These are phyloP conservation scores for Puya raimondii DNA, from an alignment of 176 grass and related monocot species.

Conservation along the genomic window DNA sequence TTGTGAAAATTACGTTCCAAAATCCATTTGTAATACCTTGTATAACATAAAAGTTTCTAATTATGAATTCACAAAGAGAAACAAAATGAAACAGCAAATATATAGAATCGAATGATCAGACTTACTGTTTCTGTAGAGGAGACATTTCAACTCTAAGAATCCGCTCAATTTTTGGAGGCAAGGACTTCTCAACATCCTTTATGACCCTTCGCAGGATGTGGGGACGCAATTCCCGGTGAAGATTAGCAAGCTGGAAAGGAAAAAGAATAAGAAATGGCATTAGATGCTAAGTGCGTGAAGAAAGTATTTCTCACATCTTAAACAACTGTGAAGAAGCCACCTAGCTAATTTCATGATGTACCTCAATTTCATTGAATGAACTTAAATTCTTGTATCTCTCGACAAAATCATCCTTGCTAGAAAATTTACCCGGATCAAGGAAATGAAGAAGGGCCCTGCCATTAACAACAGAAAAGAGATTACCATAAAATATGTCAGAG, in stretches of 20 bases:
- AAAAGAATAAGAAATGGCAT: conserved; percentile 19
- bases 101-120: conserved; percentile 3
- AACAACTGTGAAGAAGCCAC: neutral
- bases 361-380: conserved; percentile 92
- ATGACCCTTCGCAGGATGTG: conserved; percentile 94
- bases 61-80: conserved; percentile 7
- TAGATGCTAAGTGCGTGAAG: neutral
- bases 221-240: conserved; percentile 94
- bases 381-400: conserved; percentile 97
- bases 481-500: neutral
- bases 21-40: conserved; percentile 99
- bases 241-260: conserved; percentile 69
- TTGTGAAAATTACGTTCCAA: conserved; percentile 99
- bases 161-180: conserved; percentile 98
- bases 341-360: conserved; percentile 17
- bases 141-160: conserved; percentile 96
- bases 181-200: conserved; percentile 98
- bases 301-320: neutral
- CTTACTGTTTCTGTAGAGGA: conserved; percentile 96
- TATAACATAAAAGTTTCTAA: conserved; percentile 15
- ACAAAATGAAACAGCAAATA: neutral
- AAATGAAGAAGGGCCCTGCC: conserved; percentile 96
- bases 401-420: conserved; percentile 93
- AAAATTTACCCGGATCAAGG: conserved; percentile 88
- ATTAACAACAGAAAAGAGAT: conserved; percentile 5